Evolutionary conservation across 495 filamentous ascomycete genomes (phyloP), one percentile per base, ranked within the genome.

Genomic region (Chlorociboria aeruginascens): DNA sequence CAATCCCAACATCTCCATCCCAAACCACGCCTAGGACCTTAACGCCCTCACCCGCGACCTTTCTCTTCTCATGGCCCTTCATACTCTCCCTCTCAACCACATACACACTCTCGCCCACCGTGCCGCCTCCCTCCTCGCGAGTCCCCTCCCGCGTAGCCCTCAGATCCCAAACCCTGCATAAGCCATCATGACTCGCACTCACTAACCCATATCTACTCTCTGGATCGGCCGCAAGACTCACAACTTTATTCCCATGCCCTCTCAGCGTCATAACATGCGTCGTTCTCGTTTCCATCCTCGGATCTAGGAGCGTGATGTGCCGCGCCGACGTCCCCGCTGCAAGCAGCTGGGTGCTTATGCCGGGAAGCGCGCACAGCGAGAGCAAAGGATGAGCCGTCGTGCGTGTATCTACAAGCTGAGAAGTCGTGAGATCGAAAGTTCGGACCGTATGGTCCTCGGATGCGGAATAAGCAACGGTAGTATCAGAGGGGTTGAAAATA

Each of bases 11-110:
- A 14, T 71, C 69, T 54, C 67, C 66, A 66, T 95, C 86, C 92
- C 92, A 98, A 55, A 70, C 77, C 6, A 97, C 86, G 13, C 79
- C 76, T 69, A 97, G 93, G 38, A 98, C 88, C 74, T 93, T 94
- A 40, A 80, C 76, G 33, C 86, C 86, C 36, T 93, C 86, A 17
- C 86, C 86, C 20, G 73, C 77, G 11, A 73, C 68, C 29, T 66
- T 67, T 56, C 69, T 69, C 58, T 71, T 76, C 42, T 69, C 69
- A 41, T 69, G 71, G 38, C 67, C 71, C 36, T 68, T 71, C 38
- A 70, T 58, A 58, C 78, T 77, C 65, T 88, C 81, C 35, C 92
- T 74, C 55, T 82, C 71, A 55, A 96, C 82, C 13, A 80, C 74
- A 65, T 90, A 92, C 13, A 92, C 81, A 51, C 80, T 77, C 64